Evolutionary conservation across 2,329 filamentous ascomycete genomes (phyloP).

Genomic region (Colletotrichum noveboracense): DNA sequence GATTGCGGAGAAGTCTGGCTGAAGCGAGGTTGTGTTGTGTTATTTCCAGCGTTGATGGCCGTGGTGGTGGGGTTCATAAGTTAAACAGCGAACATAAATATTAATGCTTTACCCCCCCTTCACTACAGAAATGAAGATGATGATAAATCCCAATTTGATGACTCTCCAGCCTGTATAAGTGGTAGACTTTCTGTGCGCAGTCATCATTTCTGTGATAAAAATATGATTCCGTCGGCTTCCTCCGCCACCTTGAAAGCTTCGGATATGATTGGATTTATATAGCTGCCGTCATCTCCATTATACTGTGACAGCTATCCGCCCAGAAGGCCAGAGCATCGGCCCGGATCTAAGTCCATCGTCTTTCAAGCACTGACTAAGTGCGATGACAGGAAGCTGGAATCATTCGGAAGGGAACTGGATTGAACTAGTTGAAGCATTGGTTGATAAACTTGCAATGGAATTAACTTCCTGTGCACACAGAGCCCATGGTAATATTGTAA

Average conservation of each 20-base stretch:
- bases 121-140: rapidly evolving
- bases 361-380: too few relatives aligned
- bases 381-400: too few relatives aligned
- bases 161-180: rapidly evolving
- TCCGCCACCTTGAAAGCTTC: too few relatives aligned
- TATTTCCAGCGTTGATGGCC: background rate
- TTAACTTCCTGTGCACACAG: rapidly evolving
- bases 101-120: background rate
- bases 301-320: rapidly evolving
- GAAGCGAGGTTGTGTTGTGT: too few relatives aligned
- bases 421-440: rapidly evolving
- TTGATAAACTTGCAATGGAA: rapidly evolving
- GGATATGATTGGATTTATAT: too few relatives aligned
- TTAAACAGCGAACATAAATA: background rate
- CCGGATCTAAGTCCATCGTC: too few relatives aligned
- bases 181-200: background rate
- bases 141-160: background rate
- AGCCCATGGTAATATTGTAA: too few relatives aligned
- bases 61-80: rapidly evolving
- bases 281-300: too few relatives aligned
- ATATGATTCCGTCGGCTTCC: too few relatives aligned
- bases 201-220: background rate
- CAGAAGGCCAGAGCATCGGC: too few relatives aligned
- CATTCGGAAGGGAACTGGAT: too few relatives aligned
- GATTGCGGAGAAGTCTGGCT: too few relatives aligned